A percentile compares a stretch with the other conserved stretches of the same genome.
These are phyloP conservation scores for Rhipidocladum racemiflorum DNA, from an alignment of 176 grass and related monocot species.

Conservation along the genomic window DNA sequence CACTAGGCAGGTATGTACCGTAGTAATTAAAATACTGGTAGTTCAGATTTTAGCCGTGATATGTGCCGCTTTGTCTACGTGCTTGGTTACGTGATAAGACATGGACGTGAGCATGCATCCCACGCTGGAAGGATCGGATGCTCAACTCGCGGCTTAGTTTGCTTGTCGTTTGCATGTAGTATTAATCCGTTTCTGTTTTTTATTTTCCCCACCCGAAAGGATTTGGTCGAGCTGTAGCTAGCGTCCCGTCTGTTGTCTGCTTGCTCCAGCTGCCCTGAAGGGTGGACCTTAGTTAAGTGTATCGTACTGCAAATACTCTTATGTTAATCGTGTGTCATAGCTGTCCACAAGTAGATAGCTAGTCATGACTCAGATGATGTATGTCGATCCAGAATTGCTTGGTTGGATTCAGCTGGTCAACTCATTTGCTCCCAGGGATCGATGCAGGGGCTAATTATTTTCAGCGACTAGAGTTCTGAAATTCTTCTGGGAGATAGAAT, in stretches of 20 bases:
- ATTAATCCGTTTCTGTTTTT: neutral
- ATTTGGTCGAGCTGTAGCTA: neutral
- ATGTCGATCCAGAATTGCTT: neutral
- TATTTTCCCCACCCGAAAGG: neutral
- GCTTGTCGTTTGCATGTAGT: neutral
- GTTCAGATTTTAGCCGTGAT: neutral
- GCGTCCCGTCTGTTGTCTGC: neutral
- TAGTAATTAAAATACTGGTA: too few species aligned
- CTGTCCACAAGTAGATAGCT: conserved; percentile 22
- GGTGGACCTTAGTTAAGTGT: conserved; percentile 4
- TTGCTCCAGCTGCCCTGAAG: neutral
- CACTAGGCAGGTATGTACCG: conserved; percentile 7
- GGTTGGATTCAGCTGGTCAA: neutral
- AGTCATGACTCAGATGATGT: neutral
- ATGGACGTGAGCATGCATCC: neutral
- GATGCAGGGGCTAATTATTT: neutral
- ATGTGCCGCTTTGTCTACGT: neutral
- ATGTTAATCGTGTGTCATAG: conserved; percentile 3
- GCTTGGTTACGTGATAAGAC: neutral
- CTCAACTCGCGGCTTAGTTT: neutral
- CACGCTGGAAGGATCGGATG: neutral
- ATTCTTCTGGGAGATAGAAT: neutral
- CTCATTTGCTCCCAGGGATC: neutral
- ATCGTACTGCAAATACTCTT: conserved; percentile 6
- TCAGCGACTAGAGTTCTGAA: neutral